These are phyloP conservation scores for Coemansia sp. DNA, from an alignment of 192 early-diverging fungal species.

Conservation along the genomic window DNA sequence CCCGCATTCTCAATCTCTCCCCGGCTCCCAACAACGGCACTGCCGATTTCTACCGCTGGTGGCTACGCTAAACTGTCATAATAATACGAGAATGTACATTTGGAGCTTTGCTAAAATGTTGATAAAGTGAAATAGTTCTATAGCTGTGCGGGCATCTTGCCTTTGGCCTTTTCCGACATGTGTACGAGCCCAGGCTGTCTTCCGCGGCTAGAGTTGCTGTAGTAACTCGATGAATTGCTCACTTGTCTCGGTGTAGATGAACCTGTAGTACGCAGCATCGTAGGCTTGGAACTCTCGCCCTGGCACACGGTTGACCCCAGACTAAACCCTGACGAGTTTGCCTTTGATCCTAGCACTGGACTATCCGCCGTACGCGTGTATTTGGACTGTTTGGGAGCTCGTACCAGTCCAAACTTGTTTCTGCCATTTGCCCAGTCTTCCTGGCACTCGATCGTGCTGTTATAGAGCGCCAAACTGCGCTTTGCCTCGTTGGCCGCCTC, in stretches of 20 bases:
- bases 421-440: background rate
- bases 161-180: constrained; percentile 23
- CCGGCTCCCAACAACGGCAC: constrained; percentile 78
- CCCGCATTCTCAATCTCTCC: constrained; percentile 34
- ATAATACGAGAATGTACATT: background rate
- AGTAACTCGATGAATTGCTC: no score
- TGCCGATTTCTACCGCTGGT: constrained; percentile 30
- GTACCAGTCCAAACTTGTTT: background rate
- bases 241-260: no score
- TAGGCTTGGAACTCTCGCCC: constrained; percentile 11
- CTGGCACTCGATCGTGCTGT: constrained; percentile 4
- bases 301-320: no score
- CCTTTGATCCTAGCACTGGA: background rate
- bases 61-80: constrained; percentile 16
- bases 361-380: no score
- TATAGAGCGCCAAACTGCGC: constrained; percentile 10
- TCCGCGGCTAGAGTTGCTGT: no score
- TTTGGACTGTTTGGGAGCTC: background rate
- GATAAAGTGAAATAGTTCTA: background rate
- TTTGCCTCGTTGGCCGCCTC: constrained; percentile 16
- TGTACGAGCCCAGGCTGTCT: constrained; percentile 5
- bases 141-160: constrained; percentile 28
- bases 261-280: no score
- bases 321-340: background rate
- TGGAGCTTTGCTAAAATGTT: no score